Conservation (phyloP, 1,139 yeast genomes). For the Geotrichum citri-aurantii region DNA sequence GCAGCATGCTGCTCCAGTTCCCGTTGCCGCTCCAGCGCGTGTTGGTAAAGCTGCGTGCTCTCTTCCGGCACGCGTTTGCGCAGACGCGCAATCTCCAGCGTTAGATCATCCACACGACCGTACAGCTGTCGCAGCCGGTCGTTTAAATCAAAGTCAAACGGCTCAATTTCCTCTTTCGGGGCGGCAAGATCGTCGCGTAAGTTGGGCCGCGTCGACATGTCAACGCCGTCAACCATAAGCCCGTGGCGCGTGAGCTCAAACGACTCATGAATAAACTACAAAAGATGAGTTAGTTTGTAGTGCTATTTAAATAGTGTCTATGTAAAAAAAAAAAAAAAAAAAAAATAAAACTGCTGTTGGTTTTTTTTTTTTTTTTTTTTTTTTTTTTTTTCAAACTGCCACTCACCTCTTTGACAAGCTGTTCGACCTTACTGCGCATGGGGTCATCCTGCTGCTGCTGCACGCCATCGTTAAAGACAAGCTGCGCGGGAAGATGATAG, state of each 20-base stretch:
- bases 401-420: conserved; percentile 38
- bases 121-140: conserved; percentile 45
- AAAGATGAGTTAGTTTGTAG: background rate
- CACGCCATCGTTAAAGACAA: background rate
- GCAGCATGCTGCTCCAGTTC: conserved; percentile 14
- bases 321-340: too few relatives aligned
- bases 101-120: conserved; percentile 47
- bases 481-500: conserved; percentile 41
- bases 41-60: conserved; percentile 23
- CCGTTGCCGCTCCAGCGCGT: conserved; percentile 18
- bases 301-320: background rate
- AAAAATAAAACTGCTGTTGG: too few relatives aligned
- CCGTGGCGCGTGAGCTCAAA: conserved; percentile 51
- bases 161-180: conserved; percentile 40
- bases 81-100: conserved; percentile 45
- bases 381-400: background rate
- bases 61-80: conserved; percentile 45
- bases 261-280: conserved; percentile 40
- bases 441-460: conserved; percentile 41
- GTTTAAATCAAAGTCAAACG: conserved; percentile 53
- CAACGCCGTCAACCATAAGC: conserved; percentile 43
- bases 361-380: too few relatives aligned
- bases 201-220: conserved; percentile 19
- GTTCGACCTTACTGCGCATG: conserved; percentile 43
- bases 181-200: conserved; percentile 11